These are phyloP conservation scores for Chaetomiaceae sp. DNA, from an alignment of 2,329 filamentous ascomycete genomes.

Conservation along the genomic window DNA sequence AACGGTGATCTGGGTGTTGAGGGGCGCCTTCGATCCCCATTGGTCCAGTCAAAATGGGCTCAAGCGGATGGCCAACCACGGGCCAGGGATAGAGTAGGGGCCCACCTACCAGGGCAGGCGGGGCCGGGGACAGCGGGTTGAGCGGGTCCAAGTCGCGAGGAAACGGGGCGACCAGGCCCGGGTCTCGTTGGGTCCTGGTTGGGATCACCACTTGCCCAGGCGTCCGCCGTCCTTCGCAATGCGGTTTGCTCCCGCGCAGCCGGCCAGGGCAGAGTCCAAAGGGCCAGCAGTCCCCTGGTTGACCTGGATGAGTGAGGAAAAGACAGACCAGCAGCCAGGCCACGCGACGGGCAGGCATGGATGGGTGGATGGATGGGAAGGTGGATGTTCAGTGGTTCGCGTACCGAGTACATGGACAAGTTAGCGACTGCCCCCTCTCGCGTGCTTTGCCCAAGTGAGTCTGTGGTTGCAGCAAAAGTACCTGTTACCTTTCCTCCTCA, in stretches of 20 bases:
- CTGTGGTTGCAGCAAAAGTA: not conserved
- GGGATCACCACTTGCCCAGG: conserved; percentile 12
- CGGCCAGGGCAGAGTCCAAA: conserved; percentile 5
- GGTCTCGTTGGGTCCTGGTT: not conserved
- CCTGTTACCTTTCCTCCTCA: conserved; percentile 5
- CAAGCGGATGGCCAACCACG: conserved; percentile 15
- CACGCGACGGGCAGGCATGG: too few species aligned
- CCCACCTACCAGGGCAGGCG: conserved; percentile 5
- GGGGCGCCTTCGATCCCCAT: conserved; percentile 5
- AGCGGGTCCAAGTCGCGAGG: conserved; percentile 6
- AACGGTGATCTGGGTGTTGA: not conserved
- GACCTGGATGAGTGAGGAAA: not conserved
- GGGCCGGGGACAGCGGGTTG: conserved; percentile 9
- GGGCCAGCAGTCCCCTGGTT: conserved; percentile 7
- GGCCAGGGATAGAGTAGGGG: conserved; percentile 4
- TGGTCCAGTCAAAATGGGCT: conserved; percentile 12
- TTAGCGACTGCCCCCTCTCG: not conserved
- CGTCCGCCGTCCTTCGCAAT: too few species aligned
- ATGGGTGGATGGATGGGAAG: too few species aligned
- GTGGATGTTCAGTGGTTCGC: too few species aligned
- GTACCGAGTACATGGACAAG: too few species aligned
- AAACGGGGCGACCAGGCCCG: conserved; percentile 14
- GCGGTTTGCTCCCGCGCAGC: conserved; percentile 11
- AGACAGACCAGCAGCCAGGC: not conserved
- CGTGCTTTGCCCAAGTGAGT: not conserved